Evolutionary conservation across 164 flowering plant genomes (phyloP), one percentile per base, ranked within the genome.

Genomic region (Warburgia ugandensis): DNA sequence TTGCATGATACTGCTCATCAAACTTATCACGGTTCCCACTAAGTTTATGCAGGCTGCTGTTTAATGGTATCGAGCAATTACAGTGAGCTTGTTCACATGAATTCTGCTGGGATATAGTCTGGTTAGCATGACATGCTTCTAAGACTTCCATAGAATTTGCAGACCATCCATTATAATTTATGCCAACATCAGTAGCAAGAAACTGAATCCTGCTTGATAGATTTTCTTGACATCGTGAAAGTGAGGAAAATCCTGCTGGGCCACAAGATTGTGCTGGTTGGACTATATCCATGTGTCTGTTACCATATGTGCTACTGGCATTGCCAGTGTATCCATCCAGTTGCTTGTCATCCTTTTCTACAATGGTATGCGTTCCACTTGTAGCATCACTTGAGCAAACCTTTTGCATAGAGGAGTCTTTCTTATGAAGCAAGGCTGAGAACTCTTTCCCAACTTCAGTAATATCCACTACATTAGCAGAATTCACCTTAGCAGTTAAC

Each of bases 181-280:
- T 56, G 29, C 65, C 54, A 33, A 70, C 60, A 64, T 57, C 47
- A 19, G 45, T 16, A 35, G 44, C 52, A 52, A 66, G 47, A 61
- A 52, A 66, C 25, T 52, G 74, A 56, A 50, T 7, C 12, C 58
- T 60, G 53, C 50, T 55, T 29, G 63, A 41, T 12, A 58, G 64
- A 41, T 54, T 64, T 52, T 60, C 66, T 29, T 42, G 72, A 45
- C 38, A 23, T 46, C 49, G 50, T 30, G 64, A 28, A 56, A 64
- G 46, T 30, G 63, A 27, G 5, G 48, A 5, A 58, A 68, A 63
- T 39, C 57, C 64, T 32, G 30, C 3, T 42, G 68, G 45, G 16
- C 29, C 26, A 50, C 6, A 50, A 59, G 52, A 48, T 46, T 60
- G 58, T 54, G 54, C 65, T 29, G 31, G 52, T 41, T 57, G 71